A percentile compares a stretch with the other conserved stretches of the same genome.
Conservation (phyloP, 108 stramenopile genomes). For the Cyclotella baltica region DNA sequence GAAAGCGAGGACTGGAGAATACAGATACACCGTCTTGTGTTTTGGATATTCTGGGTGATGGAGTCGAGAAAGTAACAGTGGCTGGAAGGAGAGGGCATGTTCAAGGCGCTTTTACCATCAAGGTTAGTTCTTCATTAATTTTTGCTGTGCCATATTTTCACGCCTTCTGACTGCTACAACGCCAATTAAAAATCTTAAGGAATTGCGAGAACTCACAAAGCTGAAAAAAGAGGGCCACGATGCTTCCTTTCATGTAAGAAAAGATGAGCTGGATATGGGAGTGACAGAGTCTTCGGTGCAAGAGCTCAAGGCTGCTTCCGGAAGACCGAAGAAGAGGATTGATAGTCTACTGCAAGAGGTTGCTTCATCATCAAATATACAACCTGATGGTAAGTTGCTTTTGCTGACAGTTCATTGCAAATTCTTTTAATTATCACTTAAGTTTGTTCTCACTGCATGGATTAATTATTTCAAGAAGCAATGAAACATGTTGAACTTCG, state of each 20-base stretch:
- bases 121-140: conserved; percentile 50
- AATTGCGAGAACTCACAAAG: conserved; percentile 94
- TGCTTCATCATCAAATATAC: conserved; percentile 31
- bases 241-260: conserved; percentile 63
- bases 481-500: conserved; percentile 75
- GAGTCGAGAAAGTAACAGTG: conserved; percentile 67
- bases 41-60: conserved; percentile 69
- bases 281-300: conserved; percentile 70
- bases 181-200: conserved; percentile 39
- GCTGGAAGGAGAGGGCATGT: conserved; percentile 95
- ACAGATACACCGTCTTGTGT: conserved; percentile 91
- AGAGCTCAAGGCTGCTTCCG: conserved; percentile 63
- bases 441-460: neutral
- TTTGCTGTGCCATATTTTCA: neutral
- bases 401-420: neutral
- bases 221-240: conserved; percentile 66
- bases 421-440: neutral
- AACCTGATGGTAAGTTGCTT: conserved; percentile 30
- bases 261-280: conserved; percentile 87
- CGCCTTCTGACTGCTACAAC: neutral
- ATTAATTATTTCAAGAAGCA: conserved; percentile 2
- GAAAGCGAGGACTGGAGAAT: conserved; percentile 63
- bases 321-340: conserved; percentile 74
- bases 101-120: conserved; percentile 98
- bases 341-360: conserved; percentile 66